A percentile compares a stretch with the other conserved stretches of the same genome.
These are phyloP conservation scores for Arthrobotrys pseudoclavata DNA, from an alignment of 2,329 filamentous ascomycete genomes.

Conservation along the genomic window DNA sequence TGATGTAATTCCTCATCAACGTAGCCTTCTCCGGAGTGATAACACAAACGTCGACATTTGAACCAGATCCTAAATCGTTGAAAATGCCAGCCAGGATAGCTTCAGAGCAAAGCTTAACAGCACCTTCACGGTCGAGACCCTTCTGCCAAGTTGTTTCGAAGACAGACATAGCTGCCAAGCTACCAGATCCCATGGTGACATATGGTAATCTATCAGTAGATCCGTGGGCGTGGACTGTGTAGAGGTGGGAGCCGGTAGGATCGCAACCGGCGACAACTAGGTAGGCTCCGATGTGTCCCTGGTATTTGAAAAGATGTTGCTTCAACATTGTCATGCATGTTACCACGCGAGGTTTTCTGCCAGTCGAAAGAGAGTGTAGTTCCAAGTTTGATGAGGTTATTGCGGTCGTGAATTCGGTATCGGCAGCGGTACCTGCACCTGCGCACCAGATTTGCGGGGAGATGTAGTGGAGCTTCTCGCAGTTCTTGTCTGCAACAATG, in stretches of 20 bases:
- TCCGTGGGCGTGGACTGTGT: slow-evolving; percentile 98
- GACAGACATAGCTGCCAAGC: slow-evolving; percentile 95
- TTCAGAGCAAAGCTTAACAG: slow-evolving; percentile 84
- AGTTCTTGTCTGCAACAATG: slow-evolving; percentile 99
- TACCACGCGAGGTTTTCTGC: slow-evolving; percentile 95
- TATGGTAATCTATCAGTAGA: slow-evolving; percentile 99
- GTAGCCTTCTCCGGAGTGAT: slow-evolving; percentile 94
- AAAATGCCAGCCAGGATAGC: slow-evolving; percentile 97
- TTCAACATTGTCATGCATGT: slow-evolving; percentile 99
- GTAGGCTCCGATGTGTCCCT: slow-evolving; percentile 97
- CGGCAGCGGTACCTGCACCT: slow-evolving; percentile 92
- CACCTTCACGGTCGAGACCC: slow-evolving; percentile 80
- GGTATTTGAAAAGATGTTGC: slow-evolving; percentile 98
- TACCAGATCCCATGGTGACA: slow-evolving; percentile 98
- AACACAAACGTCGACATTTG: slow-evolving; percentile 95
- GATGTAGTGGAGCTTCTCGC: slow-evolving; percentile 99
- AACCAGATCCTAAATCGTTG: slow-evolving; percentile 96
- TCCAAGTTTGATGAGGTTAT: slow-evolving; percentile 99
- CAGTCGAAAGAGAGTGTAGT: slow-evolving; percentile 94
- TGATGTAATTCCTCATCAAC: slow-evolving; percentile 90
- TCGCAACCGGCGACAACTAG: slow-evolving; percentile 97
- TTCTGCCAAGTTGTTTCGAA: slow-evolving; percentile 97
- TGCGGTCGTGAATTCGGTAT: slow-evolving; percentile 94
- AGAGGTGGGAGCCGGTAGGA: slow-evolving; percentile 92
- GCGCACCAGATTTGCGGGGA: slow-evolving; percentile 99